Percentiles rank a stretch among this genome's conserved stretches.
Evolutionary conservation across 2,329 filamentous ascomycete species (phyloP).

Genomic region (Cladosporium sp.): DNA sequence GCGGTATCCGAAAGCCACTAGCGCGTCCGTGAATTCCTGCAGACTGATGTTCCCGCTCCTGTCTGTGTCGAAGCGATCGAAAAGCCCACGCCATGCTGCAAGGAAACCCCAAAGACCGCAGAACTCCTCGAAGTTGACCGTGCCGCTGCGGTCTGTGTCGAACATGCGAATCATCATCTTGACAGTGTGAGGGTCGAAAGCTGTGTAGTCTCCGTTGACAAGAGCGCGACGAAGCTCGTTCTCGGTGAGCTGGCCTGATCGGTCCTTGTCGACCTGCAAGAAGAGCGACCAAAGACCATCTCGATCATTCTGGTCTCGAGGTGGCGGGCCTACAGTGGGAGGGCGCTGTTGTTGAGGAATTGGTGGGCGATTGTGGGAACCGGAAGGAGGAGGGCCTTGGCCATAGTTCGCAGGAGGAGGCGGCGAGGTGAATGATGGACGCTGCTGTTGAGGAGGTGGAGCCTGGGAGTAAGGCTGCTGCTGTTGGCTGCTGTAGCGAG

Average conservation of each 20-base stretch:
- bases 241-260: constrained; percentile 80
- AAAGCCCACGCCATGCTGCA: constrained; percentile 88
- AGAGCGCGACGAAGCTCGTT: constrained; percentile 83
- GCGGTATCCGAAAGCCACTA: constrained; percentile 89
- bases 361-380: constrained; percentile 64
- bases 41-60: constrained; percentile 82
- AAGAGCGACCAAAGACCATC: constrained; percentile 78
- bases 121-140: constrained; percentile 94
- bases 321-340: constrained; percentile 50
- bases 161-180: constrained; percentile 99
- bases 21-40: constrained; percentile 82
- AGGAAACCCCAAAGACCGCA: constrained; percentile 96
- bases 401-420: constrained; percentile 54
- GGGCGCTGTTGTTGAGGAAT: constrained; percentile 48
- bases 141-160: constrained; percentile 83
- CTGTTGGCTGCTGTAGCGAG: constrained; percentile 44
- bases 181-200: constrained; percentile 91
- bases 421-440: constrained; percentile 41
- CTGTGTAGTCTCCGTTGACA: constrained; percentile 93
- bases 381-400: constrained; percentile 54
- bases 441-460: constrained; percentile 27
- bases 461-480: constrained; percentile 27
- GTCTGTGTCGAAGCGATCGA: constrained; percentile 92
- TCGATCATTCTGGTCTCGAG: constrained; percentile 63
- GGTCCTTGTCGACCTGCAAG: constrained; percentile 83